Base-by-base conservation (phyloP, 768 basidiomycete genomes). In the Amanita polypyramis region DNA sequence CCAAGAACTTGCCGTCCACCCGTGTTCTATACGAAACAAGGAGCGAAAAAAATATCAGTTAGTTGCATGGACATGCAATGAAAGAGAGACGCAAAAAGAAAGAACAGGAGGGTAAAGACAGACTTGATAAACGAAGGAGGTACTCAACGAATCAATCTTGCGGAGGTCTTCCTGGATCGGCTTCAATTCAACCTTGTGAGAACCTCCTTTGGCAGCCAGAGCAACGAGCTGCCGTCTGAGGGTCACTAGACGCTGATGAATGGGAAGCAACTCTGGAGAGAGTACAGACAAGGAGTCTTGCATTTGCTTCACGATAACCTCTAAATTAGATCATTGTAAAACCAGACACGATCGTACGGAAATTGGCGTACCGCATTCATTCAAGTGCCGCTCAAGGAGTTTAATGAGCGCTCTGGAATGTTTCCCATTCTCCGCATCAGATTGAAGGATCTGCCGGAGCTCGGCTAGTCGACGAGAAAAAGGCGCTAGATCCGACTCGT, bases 71-170 rank as follows among this genome's bases (percentile, higher is more conserved):
- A 53, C 50, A 21, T 29, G 45, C 29, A 45, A 53, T 49, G 27
- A 47, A 40, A 45, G 47, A 36, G 45, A 49, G 52, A 47, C 54
- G 48, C 49, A 52, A 53, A 32, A 49, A 49, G 56, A 52, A 56
- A 47, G 55, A 49, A 40, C 46, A 46, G 56, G 56, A 58, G 50
- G 53, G 57, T 52, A 53, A 57, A 51, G 58, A 67, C 60, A 62
- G 57, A 66, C 59, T 60, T 62, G 53, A 51, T 61, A 49, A 60
- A 58, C 46, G 54, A 58, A 60, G 66, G 43, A 58, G 55, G 57
- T 65, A 85, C 87, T 82, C 77, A 85, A 90, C 85, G 86, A 84
- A 70, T 99, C 96, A 55, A 99, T 95, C 67, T 85, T 89, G 49
- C 95, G 77, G 47, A 99, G 74, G 59, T 98, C 96, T 62, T 96